These are phyloP conservation scores for Hexamita inflata DNA, from an alignment of 208 protist species.

Conservation along the genomic window DNA sequence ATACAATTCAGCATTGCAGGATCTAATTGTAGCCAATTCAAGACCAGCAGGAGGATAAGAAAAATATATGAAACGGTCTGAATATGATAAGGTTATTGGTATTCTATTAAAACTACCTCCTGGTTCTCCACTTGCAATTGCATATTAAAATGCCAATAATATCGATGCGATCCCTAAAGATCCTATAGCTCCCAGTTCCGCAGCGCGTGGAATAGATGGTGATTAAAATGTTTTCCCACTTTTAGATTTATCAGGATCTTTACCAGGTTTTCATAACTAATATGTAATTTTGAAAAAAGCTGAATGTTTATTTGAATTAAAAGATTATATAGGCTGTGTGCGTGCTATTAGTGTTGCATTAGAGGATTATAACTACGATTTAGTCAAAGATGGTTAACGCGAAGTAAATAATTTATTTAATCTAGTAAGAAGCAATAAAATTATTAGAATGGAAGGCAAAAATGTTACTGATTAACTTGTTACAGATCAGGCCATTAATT, in stretches of 20 bases:
- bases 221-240: background rate
- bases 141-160: background rate
- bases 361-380: conserved; percentile 16
- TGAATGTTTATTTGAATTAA: conserved; percentile 10
- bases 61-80: background rate
- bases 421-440: no score
- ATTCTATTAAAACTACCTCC: background rate
- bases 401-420: no score
- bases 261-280: conserved; percentile 13
- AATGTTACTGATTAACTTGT: no score
- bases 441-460: no score
- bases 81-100: background rate
- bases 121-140: background rate
- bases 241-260: background rate
- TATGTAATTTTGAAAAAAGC: conserved; percentile 2
- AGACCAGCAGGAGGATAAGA: conserved; percentile 11
- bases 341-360: background rate
- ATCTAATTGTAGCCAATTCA: background rate
- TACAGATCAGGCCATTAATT: no score
- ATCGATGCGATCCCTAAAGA: conserved; percentile 10
- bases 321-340: conserved; percentile 27
- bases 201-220: conserved; percentile 10
- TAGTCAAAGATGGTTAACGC: no score
- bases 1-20: background rate
- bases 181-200: conserved; percentile 5